Evolutionary conservation across 352 stramenopile species (phyloP), one percentile per base, ranked within the genome.

Genomic region (Phytopythium aichiense): DNA sequence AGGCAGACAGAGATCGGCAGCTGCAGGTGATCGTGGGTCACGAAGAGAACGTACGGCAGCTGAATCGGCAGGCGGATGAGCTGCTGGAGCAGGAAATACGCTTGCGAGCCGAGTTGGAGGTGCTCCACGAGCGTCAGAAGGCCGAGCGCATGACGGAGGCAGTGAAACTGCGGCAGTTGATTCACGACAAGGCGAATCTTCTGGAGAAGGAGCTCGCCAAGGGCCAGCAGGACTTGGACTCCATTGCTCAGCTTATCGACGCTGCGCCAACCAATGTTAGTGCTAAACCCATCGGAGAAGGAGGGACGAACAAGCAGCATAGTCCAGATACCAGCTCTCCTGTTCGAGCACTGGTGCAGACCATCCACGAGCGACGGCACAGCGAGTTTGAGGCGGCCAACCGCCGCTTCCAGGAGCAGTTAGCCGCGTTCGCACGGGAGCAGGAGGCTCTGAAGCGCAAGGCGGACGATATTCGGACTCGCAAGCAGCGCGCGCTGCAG

Each of bases 191-290:
- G n/a, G 69, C 76, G 8, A 65, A 65, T 8, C n/a, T 86, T 15
- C 55, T 89, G 4, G 77, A 87, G 13, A 59, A 70, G 3, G 75
- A 89, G 60, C 60, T 89, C 22, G 48, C 59, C 0, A 87, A 84
- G 38, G 75, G 69, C 0, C 70, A 71, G 35, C 30, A 73, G 49
- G 79, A 87, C 48, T 31, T 87, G 49, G 77, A 80, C 2, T 84
- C 68, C 30, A 81, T 86, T 20, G 63, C 75, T 1, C 64, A 81
- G 23, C 43, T 87, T 2, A 66, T 87, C 5, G 67, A 67, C 1
- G 67, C 65, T 2, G 48, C 18, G 13, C 48, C 48, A 20, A 7
- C 15, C 15, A 37, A 7, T 35, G 22, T 12, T 16, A 15, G 2
- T 33, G 23, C 5, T 31, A 15, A 18, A 48, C 49, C 23, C 58